phyloP scores from a whole-genome alignment of 306 rosid species.

The Cucurbita moschata region DNA sequence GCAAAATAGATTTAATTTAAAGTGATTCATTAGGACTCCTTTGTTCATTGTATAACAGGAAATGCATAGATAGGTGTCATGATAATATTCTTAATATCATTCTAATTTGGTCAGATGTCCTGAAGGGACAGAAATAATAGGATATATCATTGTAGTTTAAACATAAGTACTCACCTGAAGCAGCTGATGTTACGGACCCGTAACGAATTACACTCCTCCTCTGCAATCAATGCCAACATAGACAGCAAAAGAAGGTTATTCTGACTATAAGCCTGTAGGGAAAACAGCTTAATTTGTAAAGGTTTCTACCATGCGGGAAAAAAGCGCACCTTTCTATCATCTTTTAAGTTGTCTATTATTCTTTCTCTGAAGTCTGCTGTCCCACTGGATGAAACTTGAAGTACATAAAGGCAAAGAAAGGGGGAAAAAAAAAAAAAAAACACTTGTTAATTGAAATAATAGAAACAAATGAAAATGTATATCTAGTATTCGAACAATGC shows the following conservation, averaged over 20 bases:
- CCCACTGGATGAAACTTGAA: constrained; percentile 15
- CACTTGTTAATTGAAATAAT: not conserved
- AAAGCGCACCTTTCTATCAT: constrained; percentile 52
- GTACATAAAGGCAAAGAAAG: not conserved
- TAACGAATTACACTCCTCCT: constrained; percentile 47
- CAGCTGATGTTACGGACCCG: constrained; percentile 69
- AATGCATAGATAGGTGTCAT: not conserved
- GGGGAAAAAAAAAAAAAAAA: not conserved
- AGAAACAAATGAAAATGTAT: not conserved
- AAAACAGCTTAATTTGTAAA: not conserved
- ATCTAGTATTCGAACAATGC: not conserved
- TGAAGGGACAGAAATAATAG: not conserved
- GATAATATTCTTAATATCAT: not conserved
- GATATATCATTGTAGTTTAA: not conserved
- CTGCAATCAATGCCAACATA: constrained; percentile 32
- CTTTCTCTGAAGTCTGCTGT: constrained; percentile 73
- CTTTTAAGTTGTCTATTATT: constrained; percentile 70
- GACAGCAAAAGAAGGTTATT: not conserved
- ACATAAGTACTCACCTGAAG: constrained; percentile 41
- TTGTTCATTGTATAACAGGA: not conserved
- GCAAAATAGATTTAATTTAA: not conserved
- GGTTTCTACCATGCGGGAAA: not conserved
- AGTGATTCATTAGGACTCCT: not conserved
- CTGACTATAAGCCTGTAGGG: constrained; percentile 3
- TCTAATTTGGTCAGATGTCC: not conserved